Conservation (phyloP, 371 early-diverging fungal species). For the Mucor sp. region DNA sequence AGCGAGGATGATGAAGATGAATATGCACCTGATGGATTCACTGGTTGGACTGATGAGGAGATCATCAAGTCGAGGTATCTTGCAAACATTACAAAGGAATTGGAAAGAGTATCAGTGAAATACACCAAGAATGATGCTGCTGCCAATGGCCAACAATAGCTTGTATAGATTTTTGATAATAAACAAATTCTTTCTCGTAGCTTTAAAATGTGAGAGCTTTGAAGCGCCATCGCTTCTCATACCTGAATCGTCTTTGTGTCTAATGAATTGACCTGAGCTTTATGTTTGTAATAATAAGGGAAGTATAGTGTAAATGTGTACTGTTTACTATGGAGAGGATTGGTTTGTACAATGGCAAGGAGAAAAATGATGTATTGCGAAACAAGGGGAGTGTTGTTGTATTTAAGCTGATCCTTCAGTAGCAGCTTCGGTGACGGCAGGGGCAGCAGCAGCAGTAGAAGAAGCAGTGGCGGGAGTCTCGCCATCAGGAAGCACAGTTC, state of each 20-base stretch:
- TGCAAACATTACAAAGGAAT: constrained; percentile 24
- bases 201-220: background rate
- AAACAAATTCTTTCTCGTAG: background rate
- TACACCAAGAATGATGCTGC: background rate
- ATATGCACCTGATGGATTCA: constrained; percentile 23
- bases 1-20: constrained; percentile 25
- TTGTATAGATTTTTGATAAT: background rate
- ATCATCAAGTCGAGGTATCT: constrained; percentile 33
- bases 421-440: background rate
- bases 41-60: constrained; percentile 54
- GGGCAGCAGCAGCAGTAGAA: background rate
- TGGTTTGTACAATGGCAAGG: background rate
- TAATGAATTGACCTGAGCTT: background rate
- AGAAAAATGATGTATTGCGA: background rate
- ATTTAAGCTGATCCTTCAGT: background rate
- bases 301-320: background rate
- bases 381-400: background rate
- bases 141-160: background rate
- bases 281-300: background rate
- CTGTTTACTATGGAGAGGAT: background rate
- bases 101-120: constrained; percentile 21
- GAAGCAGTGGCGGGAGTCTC: background rate
- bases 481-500: background rate
- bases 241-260: background rate
- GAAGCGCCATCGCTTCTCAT: too few species aligned